phyloP scores from a whole-genome alignment of 2,329 filamentous ascomycete genomes.

The Trichoderma sp. region DNA sequence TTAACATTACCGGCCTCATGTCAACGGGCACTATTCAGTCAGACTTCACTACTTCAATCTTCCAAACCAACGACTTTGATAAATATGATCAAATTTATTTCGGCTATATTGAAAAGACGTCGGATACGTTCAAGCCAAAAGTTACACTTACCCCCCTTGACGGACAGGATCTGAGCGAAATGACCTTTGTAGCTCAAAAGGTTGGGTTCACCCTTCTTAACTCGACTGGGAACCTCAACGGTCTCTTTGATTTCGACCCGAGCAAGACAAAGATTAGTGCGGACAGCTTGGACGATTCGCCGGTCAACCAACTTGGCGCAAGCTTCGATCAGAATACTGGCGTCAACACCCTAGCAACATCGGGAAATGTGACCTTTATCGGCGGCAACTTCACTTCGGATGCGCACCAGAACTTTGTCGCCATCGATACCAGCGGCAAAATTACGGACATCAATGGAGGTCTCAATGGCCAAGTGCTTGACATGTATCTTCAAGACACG shows the following conservation, averaged over 20 bases:
- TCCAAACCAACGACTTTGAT: constrained; percentile 92
- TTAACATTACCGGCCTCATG: constrained; percentile 78
- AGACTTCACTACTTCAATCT: constrained; percentile 64
- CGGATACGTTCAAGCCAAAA: constrained; percentile 71
- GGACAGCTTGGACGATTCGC: constrained; percentile 67
- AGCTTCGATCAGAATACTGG: constrained; percentile 67
- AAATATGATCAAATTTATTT: constrained; percentile 94
- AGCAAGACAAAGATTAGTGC: constrained; percentile 52
- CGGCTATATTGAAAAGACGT: constrained; percentile 77
- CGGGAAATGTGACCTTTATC: constrained; percentile 68
- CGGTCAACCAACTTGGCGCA: constrained; percentile 74
- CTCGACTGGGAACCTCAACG: constrained; percentile 80
- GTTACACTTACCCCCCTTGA: constrained; percentile 74
- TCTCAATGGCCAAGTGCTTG: constrained; percentile 75
- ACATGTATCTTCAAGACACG: constrained; percentile 67
- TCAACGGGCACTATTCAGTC: constrained; percentile 49
- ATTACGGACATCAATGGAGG: constrained; percentile 68
- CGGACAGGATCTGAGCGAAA: constrained; percentile 60
- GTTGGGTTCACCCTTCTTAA: constrained; percentile 75
- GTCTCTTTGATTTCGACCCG: constrained; percentile 86
- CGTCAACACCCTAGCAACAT: constrained; percentile 68
- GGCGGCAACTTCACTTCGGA: constrained; percentile 80
- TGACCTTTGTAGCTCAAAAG: constrained; percentile 86
- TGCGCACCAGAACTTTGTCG: constrained; percentile 73
- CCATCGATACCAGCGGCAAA: constrained; percentile 65